Conservation (phyloP, 2,329 filamentous ascomycete species). For the Dactylella cylindrospora region DNA sequence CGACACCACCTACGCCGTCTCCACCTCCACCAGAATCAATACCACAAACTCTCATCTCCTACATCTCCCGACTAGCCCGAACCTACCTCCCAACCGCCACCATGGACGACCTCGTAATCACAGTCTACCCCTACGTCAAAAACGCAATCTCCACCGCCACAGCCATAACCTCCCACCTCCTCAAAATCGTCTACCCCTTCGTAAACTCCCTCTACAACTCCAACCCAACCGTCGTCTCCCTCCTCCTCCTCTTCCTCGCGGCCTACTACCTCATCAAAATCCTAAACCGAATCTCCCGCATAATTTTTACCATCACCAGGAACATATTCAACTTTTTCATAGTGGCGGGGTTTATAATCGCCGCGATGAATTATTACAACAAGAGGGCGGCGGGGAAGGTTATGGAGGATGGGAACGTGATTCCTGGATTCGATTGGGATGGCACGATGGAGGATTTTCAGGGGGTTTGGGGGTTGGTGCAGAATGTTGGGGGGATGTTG, state of each 20-base stretch:
- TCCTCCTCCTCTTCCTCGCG: conserved; percentile 18
- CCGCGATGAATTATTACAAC: conserved; percentile 20
- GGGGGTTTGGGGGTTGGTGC: conserved; percentile 27
- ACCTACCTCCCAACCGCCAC: no score
- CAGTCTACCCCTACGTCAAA: conserved; percentile 20
- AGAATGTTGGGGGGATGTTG: conserved; percentile 23
- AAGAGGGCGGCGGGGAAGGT: conserved; percentile 4
- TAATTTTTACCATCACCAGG: conserved; percentile 34
- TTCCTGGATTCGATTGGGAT: conserved; percentile 39
- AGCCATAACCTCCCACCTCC: conserved; percentile 11
- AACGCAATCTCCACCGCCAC: background rate
- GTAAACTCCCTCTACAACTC: conserved; percentile 34
- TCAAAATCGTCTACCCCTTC: conserved; percentile 27
- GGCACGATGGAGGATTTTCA: conserved; percentile 23
- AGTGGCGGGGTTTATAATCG: conserved; percentile 6
- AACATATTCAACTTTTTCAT: conserved; percentile 31
- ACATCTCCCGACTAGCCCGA: no score
- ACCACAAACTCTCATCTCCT: no score
- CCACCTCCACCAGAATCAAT: no score
- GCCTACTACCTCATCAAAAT: conserved; percentile 17
- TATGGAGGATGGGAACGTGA: conserved; percentile 15
- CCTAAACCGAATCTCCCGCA: conserved; percentile 10
- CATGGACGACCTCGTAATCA: conserved; percentile 36
- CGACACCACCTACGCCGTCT: background rate
- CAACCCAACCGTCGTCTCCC: conserved; percentile 32